Evolutionary conservation across 345 rosid species (phyloP).

Genomic region (Citrus mangshanensis): DNA sequence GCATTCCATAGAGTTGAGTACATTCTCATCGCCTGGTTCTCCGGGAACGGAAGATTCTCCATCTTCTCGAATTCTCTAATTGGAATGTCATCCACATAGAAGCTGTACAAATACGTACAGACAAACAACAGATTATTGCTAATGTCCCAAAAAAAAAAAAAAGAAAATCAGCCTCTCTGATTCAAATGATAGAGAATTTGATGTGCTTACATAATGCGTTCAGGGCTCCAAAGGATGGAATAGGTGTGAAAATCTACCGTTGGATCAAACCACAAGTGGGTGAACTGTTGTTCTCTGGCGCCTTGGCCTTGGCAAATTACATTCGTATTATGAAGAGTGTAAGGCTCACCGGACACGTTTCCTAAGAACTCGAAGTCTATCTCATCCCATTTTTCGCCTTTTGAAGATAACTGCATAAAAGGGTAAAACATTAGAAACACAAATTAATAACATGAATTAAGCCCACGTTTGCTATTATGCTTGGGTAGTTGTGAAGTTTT

Average conservation of each 20-base stretch:
- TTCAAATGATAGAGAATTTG: neutral
- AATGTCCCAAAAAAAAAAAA: neutral
- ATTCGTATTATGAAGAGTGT: conserved; percentile 62
- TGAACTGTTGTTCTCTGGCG: conserved; percentile 73
- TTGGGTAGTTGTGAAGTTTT: too few species aligned
- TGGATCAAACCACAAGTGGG: conserved; percentile 69
- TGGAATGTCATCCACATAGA: conserved; percentile 49
- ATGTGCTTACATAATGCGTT: conserved; percentile 46
- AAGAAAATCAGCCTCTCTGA: neutral
- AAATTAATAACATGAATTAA: neutral
- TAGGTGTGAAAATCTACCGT: conserved; percentile 68
- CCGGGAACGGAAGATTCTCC: conserved; percentile 47
- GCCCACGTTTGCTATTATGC: too few species aligned
- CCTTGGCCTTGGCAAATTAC: conserved; percentile 67
- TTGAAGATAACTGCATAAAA: conserved; percentile 49
- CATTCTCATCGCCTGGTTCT: conserved; percentile 53
- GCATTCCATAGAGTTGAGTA: conserved; percentile 68
- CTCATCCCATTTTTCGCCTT: conserved; percentile 60
- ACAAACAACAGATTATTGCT: neutral
- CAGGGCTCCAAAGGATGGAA: conserved; percentile 61
- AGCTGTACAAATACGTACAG: conserved; percentile 18
- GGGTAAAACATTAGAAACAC: neutral
- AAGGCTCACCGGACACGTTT: conserved; percentile 62
- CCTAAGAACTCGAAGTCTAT: conserved; percentile 80
- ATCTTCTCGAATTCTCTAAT: conserved; percentile 56